Conservation (phyloP, 768 basidiomycete genomes). For the Nevesoporus exiguus region DNA sequence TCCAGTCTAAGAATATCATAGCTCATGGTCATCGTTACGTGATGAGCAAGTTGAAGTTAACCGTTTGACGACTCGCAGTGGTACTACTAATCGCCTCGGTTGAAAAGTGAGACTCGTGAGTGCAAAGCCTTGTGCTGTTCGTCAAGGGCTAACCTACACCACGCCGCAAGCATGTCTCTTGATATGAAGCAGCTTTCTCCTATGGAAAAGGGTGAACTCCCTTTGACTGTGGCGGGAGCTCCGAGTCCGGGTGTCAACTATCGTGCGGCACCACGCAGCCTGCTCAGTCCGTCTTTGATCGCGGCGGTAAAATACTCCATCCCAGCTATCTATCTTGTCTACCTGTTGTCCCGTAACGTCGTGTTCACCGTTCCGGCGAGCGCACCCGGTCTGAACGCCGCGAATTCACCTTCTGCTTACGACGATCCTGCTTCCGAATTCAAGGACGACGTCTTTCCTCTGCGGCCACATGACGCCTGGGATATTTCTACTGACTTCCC, state of each 20-base stretch:
- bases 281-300: constrained; percentile 1
- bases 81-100: too few relatives aligned
- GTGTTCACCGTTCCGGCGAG: background rate
- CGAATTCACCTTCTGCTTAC: constrained; percentile 1
- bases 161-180: constrained; percentile 8
- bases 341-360: constrained; percentile 13
- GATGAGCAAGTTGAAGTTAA: too few relatives aligned
- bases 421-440: constrained; percentile 41
- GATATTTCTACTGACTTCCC: constrained; percentile 75
- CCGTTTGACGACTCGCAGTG: too few relatives aligned
- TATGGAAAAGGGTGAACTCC: constrained; percentile 20
- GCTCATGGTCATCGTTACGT: too few relatives aligned
- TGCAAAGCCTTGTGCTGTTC: background rate
- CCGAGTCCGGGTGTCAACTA: background rate
- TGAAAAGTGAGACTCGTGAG: background rate
- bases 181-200: constrained; percentile 10
- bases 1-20: too few relatives aligned
- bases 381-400: background rate
- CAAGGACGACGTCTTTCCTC: constrained; percentile 58
- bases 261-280: background rate
- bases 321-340: constrained; percentile 20
- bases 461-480: constrained; percentile 54
- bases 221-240: constrained; percentile 5
- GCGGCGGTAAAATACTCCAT: constrained; percentile 17
- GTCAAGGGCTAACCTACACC: background rate